Evolutionary conservation across 2,329 filamentous ascomycete species (phyloP).

Genomic region (Fusarium liriodendri): DNA sequence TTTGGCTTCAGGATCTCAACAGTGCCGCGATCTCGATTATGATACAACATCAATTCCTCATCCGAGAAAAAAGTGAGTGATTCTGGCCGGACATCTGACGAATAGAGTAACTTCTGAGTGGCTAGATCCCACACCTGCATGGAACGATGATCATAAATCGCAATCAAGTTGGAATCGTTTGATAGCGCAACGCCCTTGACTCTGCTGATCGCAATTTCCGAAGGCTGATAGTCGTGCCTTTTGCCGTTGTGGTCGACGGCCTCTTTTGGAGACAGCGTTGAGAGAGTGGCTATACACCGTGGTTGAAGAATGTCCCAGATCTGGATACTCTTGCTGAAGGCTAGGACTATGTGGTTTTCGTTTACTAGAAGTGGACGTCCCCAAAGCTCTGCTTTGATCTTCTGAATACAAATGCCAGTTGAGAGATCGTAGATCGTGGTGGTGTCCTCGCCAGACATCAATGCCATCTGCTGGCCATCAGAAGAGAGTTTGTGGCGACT

Average conservation of each 20-base stretch:
- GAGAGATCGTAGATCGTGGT: background rate
- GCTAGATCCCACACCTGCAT: background rate
- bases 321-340: accelerated
- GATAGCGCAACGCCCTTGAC: background rate
- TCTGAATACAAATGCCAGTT: background rate
- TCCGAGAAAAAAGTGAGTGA: background rate
- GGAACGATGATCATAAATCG: accelerated
- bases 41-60: background rate
- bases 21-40: background rate
- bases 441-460: accelerated
- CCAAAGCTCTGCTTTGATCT: accelerated
- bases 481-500: background rate
- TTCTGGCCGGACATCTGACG: too few relatives aligned
- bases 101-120: background rate
- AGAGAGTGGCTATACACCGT: background rate
- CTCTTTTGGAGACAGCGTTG: background rate
- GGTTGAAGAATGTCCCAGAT: background rate
- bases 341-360: background rate
- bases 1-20: background rate
- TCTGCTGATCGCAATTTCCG: too few relatives aligned
- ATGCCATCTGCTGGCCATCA: background rate
- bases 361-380: background rate
- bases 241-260: too few relatives aligned
- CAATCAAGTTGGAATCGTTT: background rate
- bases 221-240: too few relatives aligned